Base-by-base conservation (phyloP, 495 filamentous ascomycete species). In the Talaromyces proteolyticus region DNA sequence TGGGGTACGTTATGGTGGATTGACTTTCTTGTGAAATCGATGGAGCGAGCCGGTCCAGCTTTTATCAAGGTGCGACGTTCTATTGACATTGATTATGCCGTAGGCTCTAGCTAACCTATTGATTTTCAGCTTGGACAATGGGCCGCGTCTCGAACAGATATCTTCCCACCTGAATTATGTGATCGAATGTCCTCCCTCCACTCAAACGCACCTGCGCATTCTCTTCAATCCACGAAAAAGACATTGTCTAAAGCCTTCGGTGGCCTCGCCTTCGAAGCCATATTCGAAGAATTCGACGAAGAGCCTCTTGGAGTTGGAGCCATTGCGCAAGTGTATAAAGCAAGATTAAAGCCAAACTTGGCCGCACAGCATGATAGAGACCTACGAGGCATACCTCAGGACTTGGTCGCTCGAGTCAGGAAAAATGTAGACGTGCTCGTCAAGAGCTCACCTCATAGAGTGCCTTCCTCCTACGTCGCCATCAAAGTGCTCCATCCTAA, bases 271-370 rank as follows among this genome's bases (percentile, higher is more conserved):
- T 96, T 97, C 46, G 82, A 89, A 19, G 88, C 96, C 4, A 97
- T 99, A 22, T 99, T 99, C 56, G 91, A 96, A 22, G 94, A 97
- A 61, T 99, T 99, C 57, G 75, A 96, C 19, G 88, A 94, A 63
- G 80, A 80, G 47, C 93, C 94, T 0, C 69, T 99, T 2, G 94
- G 94, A 11, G 92, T 96, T 3, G 94, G 94, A 19, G 93, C 94
- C 12, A 96, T 99, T 60, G 94, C 94, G 14, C 94, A 99, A 64
- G 94, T 96, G 10, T 99, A 99, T 73, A 94, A 87, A 61, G 94
- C 94, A 2, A 96, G 88, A 62, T 67, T 99, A 23, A 95, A 91
- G 54, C 81, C 86, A 2, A 84, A 88, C 45, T 72, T 96, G 49
- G 81, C 87, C 6, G 73, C 69, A 2, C 77, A 77, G 1, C 75